Base-by-base conservation (phyloP, 2,329 filamentous ascomycete species). In the Cladosporium velox region DNA sequence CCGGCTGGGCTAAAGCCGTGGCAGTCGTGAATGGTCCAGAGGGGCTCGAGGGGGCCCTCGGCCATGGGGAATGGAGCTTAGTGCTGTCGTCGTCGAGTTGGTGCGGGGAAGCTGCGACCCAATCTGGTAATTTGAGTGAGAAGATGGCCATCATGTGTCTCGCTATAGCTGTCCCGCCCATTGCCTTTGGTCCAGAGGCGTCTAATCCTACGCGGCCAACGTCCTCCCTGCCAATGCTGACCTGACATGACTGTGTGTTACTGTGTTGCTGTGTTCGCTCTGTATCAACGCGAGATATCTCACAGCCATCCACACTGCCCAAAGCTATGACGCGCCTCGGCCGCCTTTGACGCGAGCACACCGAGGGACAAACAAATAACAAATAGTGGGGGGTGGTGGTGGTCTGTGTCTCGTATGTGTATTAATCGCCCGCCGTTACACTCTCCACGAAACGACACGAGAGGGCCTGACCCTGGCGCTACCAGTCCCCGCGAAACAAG, bases 31-130 rank as follows among this genome's bases (percentile, higher is more conserved):
- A 41, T 58, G 55, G 55, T n/a, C 34, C 49, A n/a, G 6, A 26
- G 49, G 12, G 3, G 8, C 34, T 26, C 10, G 6, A 26, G 49
- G 12, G 3, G 8, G 12, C 24, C 30, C 34, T 58, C 55, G 55
- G 55, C 55, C 34, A 58, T 41, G 55, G 55, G 55, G 55, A 58
- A 58, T 24, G 55, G 21, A 41, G 55, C 34, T 58, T 35, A 35
- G 34, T 35, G 34, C 34, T 35, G 34, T 35, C 12, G 28, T n/a
- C 7, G 6, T 34, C 28, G 30, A 55, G 7, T 30, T 34, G 52
- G 52, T 55, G 52, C 52, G 52, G 52, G 52, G 52, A 34, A 55
- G 52, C 52, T 55, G 28, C 41, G 41, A 47, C 41, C 41, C n/a
- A 8, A 47, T 47, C 18, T 47, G 41, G 41, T 47, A 47, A 24